Percentiles rank a stretch among this genome's conserved stretches.
These are phyloP conservation scores for Xylariaceae sp. DNA, from an alignment of 2,329 filamentous ascomycete genomes.

Conservation along the genomic window DNA sequence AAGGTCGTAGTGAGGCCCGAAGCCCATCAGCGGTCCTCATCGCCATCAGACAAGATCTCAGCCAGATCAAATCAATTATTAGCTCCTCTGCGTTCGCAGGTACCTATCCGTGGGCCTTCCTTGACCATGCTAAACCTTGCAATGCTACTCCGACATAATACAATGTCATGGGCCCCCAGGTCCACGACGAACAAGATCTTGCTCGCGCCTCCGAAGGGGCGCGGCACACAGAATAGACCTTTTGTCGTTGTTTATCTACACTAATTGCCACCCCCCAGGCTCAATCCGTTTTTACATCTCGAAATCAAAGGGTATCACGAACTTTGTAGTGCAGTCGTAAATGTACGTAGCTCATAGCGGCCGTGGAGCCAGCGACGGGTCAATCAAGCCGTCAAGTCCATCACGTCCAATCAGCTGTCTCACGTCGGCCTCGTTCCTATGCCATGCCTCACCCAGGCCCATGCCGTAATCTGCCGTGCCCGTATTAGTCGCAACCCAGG, in stretches of 20 bases:
- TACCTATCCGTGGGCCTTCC: too few species aligned
- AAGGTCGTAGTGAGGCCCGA: not conserved
- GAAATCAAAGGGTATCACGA: conserved; percentile 27
- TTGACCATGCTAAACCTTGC: too few species aligned
- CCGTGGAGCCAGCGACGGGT: conserved; percentile 22
- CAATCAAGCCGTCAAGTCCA: conserved; percentile 26
- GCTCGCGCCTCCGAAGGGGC: too few species aligned
- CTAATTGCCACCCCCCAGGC: too few species aligned
- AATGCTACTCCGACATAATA: too few species aligned
- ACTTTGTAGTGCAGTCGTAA: conserved; percentile 5
- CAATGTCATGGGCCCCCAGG: too few species aligned
- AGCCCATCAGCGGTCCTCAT: too few species aligned
- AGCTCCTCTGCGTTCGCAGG: too few species aligned
- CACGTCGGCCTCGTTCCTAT: conserved; percentile 43
- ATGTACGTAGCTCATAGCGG: conserved; percentile 1
- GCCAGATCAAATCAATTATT: too few species aligned
- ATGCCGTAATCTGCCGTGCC: conserved; percentile 27
- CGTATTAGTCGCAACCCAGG: conserved; percentile 33
- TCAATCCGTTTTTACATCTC: too few species aligned
- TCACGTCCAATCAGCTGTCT: conserved; percentile 34
- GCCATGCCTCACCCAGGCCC: conserved; percentile 40
- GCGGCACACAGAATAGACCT: not conserved
- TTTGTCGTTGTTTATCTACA: not conserved
- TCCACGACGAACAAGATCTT: too few species aligned
- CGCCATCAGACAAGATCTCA: too few species aligned